Conservation (phyloP, 768 basidiomycete species). For the Podaxis rugospora region DNA sequence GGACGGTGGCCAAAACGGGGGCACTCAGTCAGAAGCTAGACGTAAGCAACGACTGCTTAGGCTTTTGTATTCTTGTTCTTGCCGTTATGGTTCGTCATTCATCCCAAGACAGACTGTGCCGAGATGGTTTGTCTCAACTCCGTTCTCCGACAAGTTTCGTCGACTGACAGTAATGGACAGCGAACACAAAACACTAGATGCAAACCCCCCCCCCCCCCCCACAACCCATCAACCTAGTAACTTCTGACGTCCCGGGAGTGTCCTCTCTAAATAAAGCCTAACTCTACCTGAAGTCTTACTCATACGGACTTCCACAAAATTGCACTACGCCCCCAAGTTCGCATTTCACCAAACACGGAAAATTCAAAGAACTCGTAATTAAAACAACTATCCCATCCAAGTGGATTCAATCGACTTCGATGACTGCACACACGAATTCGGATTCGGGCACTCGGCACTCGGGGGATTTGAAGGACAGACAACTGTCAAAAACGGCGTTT, state of each 20-base stretch:
- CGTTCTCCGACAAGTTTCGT: too few species aligned
- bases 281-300: neutral
- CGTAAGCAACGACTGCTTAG: neutral
- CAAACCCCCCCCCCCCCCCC: neutral
- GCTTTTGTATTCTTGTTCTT: neutral
- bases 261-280: neutral
- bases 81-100: neutral
- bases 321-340: neutral
- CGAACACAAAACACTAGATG: neutral
- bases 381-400: neutral
- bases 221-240: neutral
- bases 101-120: too few species aligned
- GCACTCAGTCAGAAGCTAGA: neutral
- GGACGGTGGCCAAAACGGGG: neutral
- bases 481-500: too few species aligned
- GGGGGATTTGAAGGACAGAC: too few species aligned
- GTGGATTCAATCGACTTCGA: neutral
- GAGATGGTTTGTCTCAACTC: too few species aligned
- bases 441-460: too few species aligned
- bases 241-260: neutral
- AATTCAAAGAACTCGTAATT: neutral
- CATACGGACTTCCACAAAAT: neutral
- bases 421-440: neutral
- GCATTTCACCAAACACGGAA: neutral
- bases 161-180: too few species aligned